Base-by-base conservation (phyloP, 352 stramenopile genomes). In the Peronospora destructor region DNA sequence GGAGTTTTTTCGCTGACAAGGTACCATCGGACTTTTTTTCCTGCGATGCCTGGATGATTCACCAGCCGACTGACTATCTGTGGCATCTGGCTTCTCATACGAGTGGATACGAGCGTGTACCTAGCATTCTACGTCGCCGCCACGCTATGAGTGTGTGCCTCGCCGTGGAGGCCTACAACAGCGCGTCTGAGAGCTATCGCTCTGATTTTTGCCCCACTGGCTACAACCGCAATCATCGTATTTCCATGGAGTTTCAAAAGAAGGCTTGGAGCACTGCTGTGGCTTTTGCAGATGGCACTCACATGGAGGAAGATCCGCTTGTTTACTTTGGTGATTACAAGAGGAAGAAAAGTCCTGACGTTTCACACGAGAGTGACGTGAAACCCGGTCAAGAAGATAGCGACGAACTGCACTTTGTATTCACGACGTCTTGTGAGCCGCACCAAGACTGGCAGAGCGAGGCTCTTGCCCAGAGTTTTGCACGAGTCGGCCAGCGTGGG, bases 391-490 rank as follows among this genome's bases (percentile, higher is more conserved):
- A 81, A 43, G 39, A 58, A 33, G 58, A 56, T 17, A 84, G 74
- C 45, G 66, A 91, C 11, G 68, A 86, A 11, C 34, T 89, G 13
- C 76, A 93, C 44, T 90, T 91, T 41, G 82, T 91, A 0, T 89
- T 87, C 49, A 71, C 67, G 3, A 85, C 76, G 10, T 75, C 72
- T 0, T 93, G 82, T 39, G 64, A 76, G 16, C 48, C 68, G 0
- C 60, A 74, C 19, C 69, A 87, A 32, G 51, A 93, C 47, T 90
- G 79, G 82, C 74, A 87, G 49, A 86, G 75, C 19, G 73, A 91
- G 28, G 58, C 85, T 16, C 56, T 93, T 38, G 67, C 71, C 3
- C 62, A 84, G 32, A 87, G 65, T 35, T 90, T 91, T 46, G 66
- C 59, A 4, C 63, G 64, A 36, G 73, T 85, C 10, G 41, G 66